These are phyloP conservation scores for Pleurozium schreberi DNA, from an alignment of 225 moss, liverwort and hornwort genomes.

Conservation along the genomic window DNA sequence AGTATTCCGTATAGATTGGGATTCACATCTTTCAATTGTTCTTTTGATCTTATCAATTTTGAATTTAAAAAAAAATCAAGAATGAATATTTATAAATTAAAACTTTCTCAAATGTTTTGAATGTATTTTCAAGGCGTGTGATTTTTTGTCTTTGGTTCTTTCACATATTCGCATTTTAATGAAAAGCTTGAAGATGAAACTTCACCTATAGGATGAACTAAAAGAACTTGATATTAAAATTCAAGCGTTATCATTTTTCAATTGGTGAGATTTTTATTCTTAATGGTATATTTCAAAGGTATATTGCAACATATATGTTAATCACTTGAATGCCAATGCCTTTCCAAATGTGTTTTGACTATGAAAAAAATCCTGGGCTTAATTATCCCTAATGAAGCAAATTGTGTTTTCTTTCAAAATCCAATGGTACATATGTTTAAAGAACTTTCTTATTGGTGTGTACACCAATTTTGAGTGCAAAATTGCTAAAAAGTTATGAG, in stretches of 20 bases:
- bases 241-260: neutral
- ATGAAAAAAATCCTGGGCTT: no score
- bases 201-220: neutral
- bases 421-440: no score
- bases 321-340: no score
- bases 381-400: no score
- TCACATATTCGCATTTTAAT: rapidly evolving
- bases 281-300: neutral
- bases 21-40: neutral
- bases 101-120: rapidly evolving
- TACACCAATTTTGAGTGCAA: no score
- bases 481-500: no score
- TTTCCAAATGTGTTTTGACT: no score
- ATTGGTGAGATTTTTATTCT: rapidly evolving
- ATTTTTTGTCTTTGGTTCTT: neutral
- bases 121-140: no score
- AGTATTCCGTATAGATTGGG: no score
- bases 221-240: neutral
- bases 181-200: neutral
- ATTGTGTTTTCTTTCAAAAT: no score
- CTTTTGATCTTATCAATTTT: neutral
- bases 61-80: neutral
- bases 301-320: neutral
- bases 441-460: no score
- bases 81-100: neutral